Evolutionary conservation across 179 eudicot genomes (phyloP).

Genomic region (Amaranthus tricolor): DNA sequence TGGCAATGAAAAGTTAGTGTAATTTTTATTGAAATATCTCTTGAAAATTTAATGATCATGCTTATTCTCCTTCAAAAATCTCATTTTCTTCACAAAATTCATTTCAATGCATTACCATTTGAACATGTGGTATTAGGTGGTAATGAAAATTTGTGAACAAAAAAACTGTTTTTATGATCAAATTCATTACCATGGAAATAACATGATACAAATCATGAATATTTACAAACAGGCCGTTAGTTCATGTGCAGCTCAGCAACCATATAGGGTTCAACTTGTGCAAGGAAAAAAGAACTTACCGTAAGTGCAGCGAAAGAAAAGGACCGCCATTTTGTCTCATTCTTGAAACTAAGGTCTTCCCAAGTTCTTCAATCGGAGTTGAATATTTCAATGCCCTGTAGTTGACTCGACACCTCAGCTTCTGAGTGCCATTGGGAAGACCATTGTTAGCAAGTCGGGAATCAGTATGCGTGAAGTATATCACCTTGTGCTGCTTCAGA

Average conservation of each 20-base stretch:
- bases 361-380: slow-evolving; percentile 79
- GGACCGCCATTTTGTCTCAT: slow-evolving; percentile 74
- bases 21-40: too few species aligned
- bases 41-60: too few species aligned
- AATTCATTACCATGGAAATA: too few species aligned
- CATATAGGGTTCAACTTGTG: not conserved
- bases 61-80: too few species aligned
- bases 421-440: slow-evolving; percentile 67
- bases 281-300: slow-evolving; percentile 35
- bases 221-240: too few species aligned
- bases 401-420: slow-evolving; percentile 90
- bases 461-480: slow-evolving; percentile 93
- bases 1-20: too few species aligned
- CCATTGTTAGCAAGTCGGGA: slow-evolving; percentile 91
- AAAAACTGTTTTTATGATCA: too few species aligned
- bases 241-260: not conserved
- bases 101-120: too few species aligned
- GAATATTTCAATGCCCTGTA: slow-evolving; percentile 85
- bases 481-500: slow-evolving; percentile 87
- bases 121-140: too few species aligned
- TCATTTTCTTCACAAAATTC: too few species aligned
- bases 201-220: too few species aligned
- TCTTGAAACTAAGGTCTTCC: slow-evolving; percentile 71
- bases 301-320: slow-evolving; percentile 89
- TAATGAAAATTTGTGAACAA: too few species aligned